Evolutionary conservation across 2,329 filamentous ascomycete genomes (phyloP).

Genomic region (Dichotomopilus funicola): DNA sequence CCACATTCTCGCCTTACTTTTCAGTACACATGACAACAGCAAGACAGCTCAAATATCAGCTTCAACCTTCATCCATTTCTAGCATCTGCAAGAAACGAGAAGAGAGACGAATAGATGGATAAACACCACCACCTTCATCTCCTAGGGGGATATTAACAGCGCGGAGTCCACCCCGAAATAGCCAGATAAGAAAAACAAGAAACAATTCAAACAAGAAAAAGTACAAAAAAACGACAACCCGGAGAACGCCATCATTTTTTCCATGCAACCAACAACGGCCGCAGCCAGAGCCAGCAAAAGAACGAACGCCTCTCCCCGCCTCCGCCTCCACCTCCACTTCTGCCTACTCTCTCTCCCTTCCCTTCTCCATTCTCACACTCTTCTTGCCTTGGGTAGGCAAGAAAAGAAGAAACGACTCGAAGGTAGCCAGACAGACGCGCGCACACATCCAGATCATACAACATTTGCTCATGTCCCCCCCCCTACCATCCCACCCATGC

Average conservation of each 20-base stretch:
- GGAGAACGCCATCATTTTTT: constrained; percentile 12
- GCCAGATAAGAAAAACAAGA: not conserved
- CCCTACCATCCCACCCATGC: too few relatives aligned
- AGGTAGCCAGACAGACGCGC: too few relatives aligned
- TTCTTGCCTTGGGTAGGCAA: constrained; percentile 31
- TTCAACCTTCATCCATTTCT: too few relatives aligned
- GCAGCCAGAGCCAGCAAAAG: constrained; percentile 2
- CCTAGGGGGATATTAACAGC: not conserved
- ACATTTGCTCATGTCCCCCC: too few relatives aligned
- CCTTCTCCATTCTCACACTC: constrained; percentile 50
- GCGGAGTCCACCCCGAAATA: not conserved
- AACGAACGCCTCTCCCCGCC: constrained; percentile 28
- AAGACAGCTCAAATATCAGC: too few relatives aligned
- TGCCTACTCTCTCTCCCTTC: constrained; percentile 36
- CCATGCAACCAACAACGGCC: constrained; percentile 5
- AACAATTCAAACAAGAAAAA: not conserved
- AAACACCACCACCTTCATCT: too few relatives aligned
- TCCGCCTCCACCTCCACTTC: constrained; percentile 43
- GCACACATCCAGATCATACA: too few relatives aligned
- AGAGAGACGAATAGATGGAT: too few relatives aligned
- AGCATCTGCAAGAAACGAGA: too few relatives aligned
- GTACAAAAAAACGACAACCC: constrained; percentile 1
- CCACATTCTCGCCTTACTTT: too few relatives aligned
- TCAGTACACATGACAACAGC: too few relatives aligned
- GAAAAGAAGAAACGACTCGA: too few relatives aligned